Evolutionary conservation across 129 eudicot genomes (phyloP), one percentile per base, ranked within the genome.

Genomic region (Gnaphalium uliginosum): DNA sequence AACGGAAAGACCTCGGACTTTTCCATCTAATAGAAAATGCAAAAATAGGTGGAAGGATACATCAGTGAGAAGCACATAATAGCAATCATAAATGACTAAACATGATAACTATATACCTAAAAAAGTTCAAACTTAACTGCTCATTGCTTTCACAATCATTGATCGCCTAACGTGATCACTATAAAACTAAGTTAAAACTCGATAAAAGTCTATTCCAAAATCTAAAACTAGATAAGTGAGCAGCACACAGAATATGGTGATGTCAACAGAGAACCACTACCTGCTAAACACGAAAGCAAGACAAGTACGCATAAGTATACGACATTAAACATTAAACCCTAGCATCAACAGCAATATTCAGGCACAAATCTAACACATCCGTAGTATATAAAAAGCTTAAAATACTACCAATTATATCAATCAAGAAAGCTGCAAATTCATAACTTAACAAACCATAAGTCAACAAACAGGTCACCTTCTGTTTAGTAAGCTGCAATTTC

Each of bases 401-500:
- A 39, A 9, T 35, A 39, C 13, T 39, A 39, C 46, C 1, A 13
- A 22, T 57, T 57, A 25, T 57, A 22, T 61, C 26, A 61, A 26
- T 26, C 17, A 61, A 29, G 33, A 37, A 76, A 64, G 46, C 50
- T 30, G 15, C 6, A 66, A 29, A 64, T 4, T 27, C 13, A 18
- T 15, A 64, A 64, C 41, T 2, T 6, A 64, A 8, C 22, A 14
- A 53, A 53, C 25, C 25, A 22, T 2, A 8, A 56, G 11, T n/a
- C 13, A 8, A 53, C 3, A 17, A 68, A 43, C 21, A 74, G 41
- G 14, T 73, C 53, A 88, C 97, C 97, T 85, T 86, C 51, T 74
- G 80, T 65, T 88, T 88, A 15, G 86, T 24, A 3, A 76, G 37
- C 81, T 59, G 58, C 67, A 88, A 8, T 82, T 75, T 86, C 76